Evolutionary conservation across 2,329 filamentous ascomycete genomes (phyloP), one percentile per base, ranked within the genome.

Genomic region (Talaromyces sp.): DNA sequence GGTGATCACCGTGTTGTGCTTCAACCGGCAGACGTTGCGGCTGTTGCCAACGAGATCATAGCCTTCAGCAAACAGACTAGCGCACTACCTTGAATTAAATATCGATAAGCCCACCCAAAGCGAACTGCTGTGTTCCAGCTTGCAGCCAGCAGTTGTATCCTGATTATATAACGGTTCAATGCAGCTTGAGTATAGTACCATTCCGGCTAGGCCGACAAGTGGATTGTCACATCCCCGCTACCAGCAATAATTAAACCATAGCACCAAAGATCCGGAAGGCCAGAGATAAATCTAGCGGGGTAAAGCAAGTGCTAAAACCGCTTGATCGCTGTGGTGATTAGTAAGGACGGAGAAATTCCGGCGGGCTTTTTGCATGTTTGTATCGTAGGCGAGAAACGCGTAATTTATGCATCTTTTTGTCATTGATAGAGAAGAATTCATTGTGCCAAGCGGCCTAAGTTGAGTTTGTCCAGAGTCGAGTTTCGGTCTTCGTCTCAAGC

Each of bases 1-100:
- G 90, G 89, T 0, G 83, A 82, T 1, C 91, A 94, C 74, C 79
- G 90, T 6, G 80, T 94, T 58, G 89, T 90, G 1, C 83, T 93
- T 66, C 90, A 90, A 80, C 80, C 78, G 24, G 78, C 76, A 35
- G 90, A 93, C 75, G 89, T 93, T 3, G 80, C 85, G 58, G 79
- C 75, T 10, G 78, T 90, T 11, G 80, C 85, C 11, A 75, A 79
- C 11, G 80, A 82, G 57, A 84, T 88, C 35, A 74, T 87, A 41
- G 78, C 81, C 27, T 72, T 87, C 43, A 84, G 84, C 3, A 79
- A 78, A 69, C 75, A 63, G 31, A 45, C 61, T 22, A 39, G 60
- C 10, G 61, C 56, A 9, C n/a, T 45, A 19, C 41, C 41, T 45
- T 45, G n/a, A 22, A 19, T n/a, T 45, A 45, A 19, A 10, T 45